phyloP scores from a whole-genome alignment of 805 yeast species.

The Phaffomyces antillensis region DNA sequence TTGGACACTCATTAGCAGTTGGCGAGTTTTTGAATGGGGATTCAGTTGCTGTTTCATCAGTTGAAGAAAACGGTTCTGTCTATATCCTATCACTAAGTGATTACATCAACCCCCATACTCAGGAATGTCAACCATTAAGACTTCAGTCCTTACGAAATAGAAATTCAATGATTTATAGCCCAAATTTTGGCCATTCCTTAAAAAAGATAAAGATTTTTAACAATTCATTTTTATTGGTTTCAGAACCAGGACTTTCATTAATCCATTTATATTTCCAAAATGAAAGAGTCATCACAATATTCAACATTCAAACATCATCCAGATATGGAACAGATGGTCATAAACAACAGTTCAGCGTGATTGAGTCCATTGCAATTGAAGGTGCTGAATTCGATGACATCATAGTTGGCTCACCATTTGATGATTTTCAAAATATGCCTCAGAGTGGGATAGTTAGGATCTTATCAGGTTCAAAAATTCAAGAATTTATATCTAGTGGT shows the following conservation, averaged over 20 bases:
- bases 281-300: conserved; percentile 21
- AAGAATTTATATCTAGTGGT: conserved; percentile 5
- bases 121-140: not conserved
- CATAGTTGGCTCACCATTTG: conserved; percentile 37
- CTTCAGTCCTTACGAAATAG: not conserved
- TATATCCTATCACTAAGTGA: conserved; percentile 36
- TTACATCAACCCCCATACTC: conserved; percentile 8
- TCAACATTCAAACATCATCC: conserved; percentile 20
- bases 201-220: conserved; percentile 24
- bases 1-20: conserved; percentile 38
- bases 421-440: conserved; percentile 24
- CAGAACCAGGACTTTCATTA: conserved; percentile 46
- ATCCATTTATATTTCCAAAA: conserved; percentile 31
- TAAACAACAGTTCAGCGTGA: conserved; percentile 35
- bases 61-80: conserved; percentile 35
- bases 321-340: conserved; percentile 33
- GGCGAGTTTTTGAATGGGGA: conserved; percentile 34
- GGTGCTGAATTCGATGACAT: conserved; percentile 24
- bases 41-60: conserved; percentile 46
- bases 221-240: conserved; percentile 33
- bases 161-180: conserved; percentile 22
- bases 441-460: conserved; percentile 32
- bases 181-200: conserved; percentile 37
- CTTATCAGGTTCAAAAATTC: conserved; percentile 24
- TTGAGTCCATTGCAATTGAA: conserved; percentile 13